A percentile compares a stretch with the other conserved stretches of the same genome.
These are phyloP conservation scores for Barnettozyma wickerhamii DNA, from an alignment of 805 yeast genomes.

Conservation along the genomic window DNA sequence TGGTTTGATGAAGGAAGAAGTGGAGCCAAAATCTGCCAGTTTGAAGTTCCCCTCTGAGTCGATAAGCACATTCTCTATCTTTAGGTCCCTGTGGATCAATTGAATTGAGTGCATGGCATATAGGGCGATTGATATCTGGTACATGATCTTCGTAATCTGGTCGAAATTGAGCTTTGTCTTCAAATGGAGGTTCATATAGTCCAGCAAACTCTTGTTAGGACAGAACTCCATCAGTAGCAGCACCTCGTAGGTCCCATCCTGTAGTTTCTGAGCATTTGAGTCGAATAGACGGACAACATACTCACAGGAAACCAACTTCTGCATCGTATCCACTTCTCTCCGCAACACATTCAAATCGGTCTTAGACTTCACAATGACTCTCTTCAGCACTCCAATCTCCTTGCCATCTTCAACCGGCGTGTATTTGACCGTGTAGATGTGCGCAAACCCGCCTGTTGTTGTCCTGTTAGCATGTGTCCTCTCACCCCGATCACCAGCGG, in stretches of 20 bases:
- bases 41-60: slow-evolving; percentile 67
- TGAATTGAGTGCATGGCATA: slow-evolving; percentile 75
- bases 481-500: no score
- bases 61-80: slow-evolving; percentile 89
- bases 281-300: slow-evolving; percentile 68
- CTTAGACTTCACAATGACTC: slow-evolving; percentile 72
- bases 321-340: slow-evolving; percentile 78
- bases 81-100: slow-evolving; percentile 86
- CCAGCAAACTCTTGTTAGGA: slow-evolving; percentile 79
- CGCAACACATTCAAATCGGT: slow-evolving; percentile 59
- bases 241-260: slow-evolving; percentile 68
- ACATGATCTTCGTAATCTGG: slow-evolving; percentile 80
- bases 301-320: slow-evolving; percentile 49
- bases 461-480: slow-evolving; percentile 6
- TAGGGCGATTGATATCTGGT: slow-evolving; percentile 74
- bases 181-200: slow-evolving; percentile 84
- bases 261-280: slow-evolving; percentile 65
- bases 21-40: slow-evolving; percentile 92
- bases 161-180: slow-evolving; percentile 70
- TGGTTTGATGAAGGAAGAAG: slow-evolving; percentile 63
- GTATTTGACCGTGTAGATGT: slow-evolving; percentile 62
- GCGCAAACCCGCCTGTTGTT: slow-evolving; percentile 67
- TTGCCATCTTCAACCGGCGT: slow-evolving; percentile 41
- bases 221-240: slow-evolving; percentile 91
- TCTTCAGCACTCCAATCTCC: slow-evolving; percentile 58